Evolutionary conservation across 768 basidiomycete species (phyloP).

Genomic region (Psilocybe sp.): DNA sequence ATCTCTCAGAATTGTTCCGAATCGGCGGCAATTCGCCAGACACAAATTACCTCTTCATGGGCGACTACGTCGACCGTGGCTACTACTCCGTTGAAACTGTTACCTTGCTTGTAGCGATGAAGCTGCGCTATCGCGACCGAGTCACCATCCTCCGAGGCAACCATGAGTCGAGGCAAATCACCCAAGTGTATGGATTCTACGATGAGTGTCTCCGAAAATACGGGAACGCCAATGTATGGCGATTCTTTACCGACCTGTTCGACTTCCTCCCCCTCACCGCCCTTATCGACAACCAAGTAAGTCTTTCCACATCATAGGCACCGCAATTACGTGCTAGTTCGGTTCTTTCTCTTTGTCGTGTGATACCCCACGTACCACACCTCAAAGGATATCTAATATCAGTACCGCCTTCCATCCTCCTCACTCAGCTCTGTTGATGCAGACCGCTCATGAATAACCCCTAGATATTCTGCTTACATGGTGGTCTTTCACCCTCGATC

Average conservation of each 20-base stretch:
- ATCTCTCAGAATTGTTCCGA: conserved; percentile 97
- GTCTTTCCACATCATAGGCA: conserved; percentile 31
- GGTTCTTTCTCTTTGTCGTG: conserved; percentile 11
- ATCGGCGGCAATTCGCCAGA: conserved; percentile 99
- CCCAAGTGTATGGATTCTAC: conserved; percentile 99
- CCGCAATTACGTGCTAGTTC: conserved; percentile 1
- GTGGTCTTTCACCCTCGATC: conserved; percentile 96
- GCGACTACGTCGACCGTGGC: conserved; percentile 98
- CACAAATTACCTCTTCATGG: conserved; percentile 99
- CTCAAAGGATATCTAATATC: conserved; percentile 11
- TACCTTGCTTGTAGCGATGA: conserved; percentile 93
- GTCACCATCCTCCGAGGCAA: conserved; percentile 98
- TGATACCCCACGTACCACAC: conserved; percentile 9
- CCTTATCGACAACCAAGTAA: conserved; percentile 97
- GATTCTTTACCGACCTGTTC: conserved; percentile 97
- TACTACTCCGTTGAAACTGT: conserved; percentile 99
- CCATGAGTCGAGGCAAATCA: conserved; percentile 99
- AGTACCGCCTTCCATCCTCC: neutral
- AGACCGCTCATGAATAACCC: conserved; percentile 1
- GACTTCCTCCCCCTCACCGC: conserved; percentile 97
- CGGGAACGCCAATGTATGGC: conserved; percentile 99
- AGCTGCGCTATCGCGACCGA: conserved; percentile 96
- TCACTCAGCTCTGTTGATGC: no score
- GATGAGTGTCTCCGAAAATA: conserved; percentile 99
- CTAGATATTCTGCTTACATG: conserved; percentile 98